Percentiles rank a stretch among this genome's conserved stretches.
These are phyloP conservation scores for Hypoxylon intermedium DNA, from an alignment of 495 filamentous ascomycete species.

Conservation along the genomic window DNA sequence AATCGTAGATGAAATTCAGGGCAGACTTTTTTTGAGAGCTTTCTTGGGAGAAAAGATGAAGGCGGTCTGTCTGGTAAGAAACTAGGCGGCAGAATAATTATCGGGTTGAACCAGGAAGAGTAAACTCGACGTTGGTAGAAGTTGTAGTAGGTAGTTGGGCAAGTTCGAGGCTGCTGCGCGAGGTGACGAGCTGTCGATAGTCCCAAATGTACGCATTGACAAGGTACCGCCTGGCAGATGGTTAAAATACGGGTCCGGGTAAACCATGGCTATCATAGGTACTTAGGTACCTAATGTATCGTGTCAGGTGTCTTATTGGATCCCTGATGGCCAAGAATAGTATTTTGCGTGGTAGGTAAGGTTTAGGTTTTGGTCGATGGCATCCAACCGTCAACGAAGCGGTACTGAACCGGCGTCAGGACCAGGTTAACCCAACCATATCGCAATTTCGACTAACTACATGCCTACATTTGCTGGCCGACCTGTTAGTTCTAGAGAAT, in stretches of 20 bases:
- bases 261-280: slow-evolving; percentile 10
- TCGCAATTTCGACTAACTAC: too few relatives aligned
- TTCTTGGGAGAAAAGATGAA: too few relatives aligned
- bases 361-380: too few relatives aligned
- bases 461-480: too few relatives aligned
- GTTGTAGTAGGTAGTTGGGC: slow-evolving; percentile 16
- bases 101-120: slow-evolving; percentile 1
- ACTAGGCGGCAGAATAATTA: not conserved
- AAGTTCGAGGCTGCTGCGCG: slow-evolving; percentile 27
- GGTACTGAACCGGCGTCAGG: too few relatives aligned
- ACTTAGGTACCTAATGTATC: not conserved
- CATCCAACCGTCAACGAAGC: too few relatives aligned
- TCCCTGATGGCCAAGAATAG: too few relatives aligned
- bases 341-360: too few relatives aligned
- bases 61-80: not conserved
- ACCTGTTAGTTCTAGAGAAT: too few relatives aligned
- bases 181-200: slow-evolving; percentile 31
- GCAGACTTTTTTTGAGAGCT: not conserved
- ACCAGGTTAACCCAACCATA: too few relatives aligned
- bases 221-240: not conserved
- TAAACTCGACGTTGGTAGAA: slow-evolving; percentile 9
- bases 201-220: slow-evolving; percentile 10
- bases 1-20: not conserved
- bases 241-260: slow-evolving; percentile 25
- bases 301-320: too few relatives aligned